These are phyloP conservation scores for Laetiporus sulphureus DNA, from an alignment of 1,284 basidiomycete species.

Conservation along the genomic window DNA sequence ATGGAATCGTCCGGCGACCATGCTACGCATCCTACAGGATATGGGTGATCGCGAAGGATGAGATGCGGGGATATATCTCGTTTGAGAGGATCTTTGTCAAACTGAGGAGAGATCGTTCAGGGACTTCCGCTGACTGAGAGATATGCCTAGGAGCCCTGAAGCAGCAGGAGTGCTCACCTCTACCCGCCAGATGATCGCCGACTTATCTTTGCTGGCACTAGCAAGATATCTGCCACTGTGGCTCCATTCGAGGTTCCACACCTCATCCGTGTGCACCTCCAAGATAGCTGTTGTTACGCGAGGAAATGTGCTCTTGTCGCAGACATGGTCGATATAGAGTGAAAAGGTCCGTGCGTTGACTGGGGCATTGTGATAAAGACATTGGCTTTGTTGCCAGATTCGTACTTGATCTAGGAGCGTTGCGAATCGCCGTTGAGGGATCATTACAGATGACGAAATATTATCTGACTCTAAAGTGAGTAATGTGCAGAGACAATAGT, in stretches of 20 bases:
- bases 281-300: conserved; percentile 79
- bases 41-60: conserved; percentile 69
- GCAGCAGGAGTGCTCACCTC: conserved; percentile 47
- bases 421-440: conserved; percentile 84
- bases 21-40: conserved; percentile 72
- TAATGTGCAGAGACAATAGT: conserved; percentile 1
- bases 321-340: conserved; percentile 81
- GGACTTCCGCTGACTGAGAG: background rate
- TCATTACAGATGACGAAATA: conserved; percentile 88
- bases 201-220: conserved; percentile 82
- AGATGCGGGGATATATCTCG: conserved; percentile 56
- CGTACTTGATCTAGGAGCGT: conserved; percentile 86
- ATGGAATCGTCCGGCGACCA: conserved; percentile 88
- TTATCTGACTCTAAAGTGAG: conserved; percentile 44
- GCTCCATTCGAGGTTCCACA: conserved; percentile 96
- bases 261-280: conserved; percentile 85
- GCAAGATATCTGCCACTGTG: conserved; percentile 83
- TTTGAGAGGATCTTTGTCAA: conserved; percentile 41
- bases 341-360: conserved; percentile 59
- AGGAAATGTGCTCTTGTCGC: conserved; percentile 80
- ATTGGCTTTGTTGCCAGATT: conserved; percentile 69
- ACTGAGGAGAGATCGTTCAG: conserved; percentile 24
- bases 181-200: conserved; percentile 86
- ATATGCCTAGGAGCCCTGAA: background rate
- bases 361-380: conserved; percentile 76